Base-by-base conservation (phyloP, 2,329 filamentous ascomycete species). In the Nothophoma quercina region DNA sequence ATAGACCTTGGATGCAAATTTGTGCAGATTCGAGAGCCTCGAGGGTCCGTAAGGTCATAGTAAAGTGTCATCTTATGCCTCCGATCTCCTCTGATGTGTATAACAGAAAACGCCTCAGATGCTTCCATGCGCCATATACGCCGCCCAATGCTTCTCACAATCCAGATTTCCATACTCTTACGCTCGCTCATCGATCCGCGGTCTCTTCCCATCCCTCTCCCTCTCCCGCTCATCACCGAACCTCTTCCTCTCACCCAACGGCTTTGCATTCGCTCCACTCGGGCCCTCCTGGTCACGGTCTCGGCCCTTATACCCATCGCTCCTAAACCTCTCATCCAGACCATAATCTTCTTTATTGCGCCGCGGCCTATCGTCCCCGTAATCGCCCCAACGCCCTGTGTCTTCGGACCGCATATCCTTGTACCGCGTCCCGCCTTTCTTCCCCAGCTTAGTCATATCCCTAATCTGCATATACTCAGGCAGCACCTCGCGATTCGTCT, bases 391-490 rank as follows among this genome's bases (percentile, higher is more conserved):
- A 23, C 83, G 81, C 0, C 95, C 95, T 0, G 95, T 99, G 75
- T 99, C 95, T 76, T 99, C 93, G 12, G 81, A 85, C 71, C 87
- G 88, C 68, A 99, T 82, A 74, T 99, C 95, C 65, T 84, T 89
- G 76, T 98, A 98, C 74, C 89, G 90, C 6, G 91, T 93, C 22
- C 90, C 86, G 16, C 95, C 93, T 79, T 96, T 96, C 78, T 89
- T 91, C 18, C 95, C 95, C 21, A 99, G 76, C 78, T 93, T 93
- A 12, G 93, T 93, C 88, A 95, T 91, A 75, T 98, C 95, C 50
- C 95, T 82, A 66, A 96, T 86, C 77, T 96, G 92, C 80, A 99
- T 86, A 61, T 93, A 96, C 77, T 96, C 88, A 3, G 95, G 95
- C 64, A 99, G 77, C 1, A 91, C 79, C 65, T 95, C 90, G 36